These are phyloP conservation scores for Calonectria crousiana DNA, from an alignment of 2,329 filamentous ascomycete genomes.

Conservation along the genomic window DNA sequence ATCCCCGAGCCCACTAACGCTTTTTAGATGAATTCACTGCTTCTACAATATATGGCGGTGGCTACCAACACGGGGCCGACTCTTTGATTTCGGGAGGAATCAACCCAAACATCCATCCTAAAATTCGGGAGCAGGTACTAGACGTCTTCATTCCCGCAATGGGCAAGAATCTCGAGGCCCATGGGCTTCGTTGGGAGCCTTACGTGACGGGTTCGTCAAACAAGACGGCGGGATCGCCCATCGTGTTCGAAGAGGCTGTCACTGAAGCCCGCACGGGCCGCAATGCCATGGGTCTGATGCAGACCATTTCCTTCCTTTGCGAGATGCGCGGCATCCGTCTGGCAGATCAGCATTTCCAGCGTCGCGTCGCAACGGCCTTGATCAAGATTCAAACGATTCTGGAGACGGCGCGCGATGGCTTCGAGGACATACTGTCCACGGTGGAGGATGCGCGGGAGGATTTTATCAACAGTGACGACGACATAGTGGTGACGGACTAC, in stretches of 20 bases:
- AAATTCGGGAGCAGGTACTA: background rate
- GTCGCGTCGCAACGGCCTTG: background rate
- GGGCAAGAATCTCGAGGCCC: background rate
- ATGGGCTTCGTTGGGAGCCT: background rate
- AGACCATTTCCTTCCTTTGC: background rate
- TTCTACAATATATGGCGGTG: background rate
- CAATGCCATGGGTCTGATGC: background rate
- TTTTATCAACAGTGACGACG: background rate
- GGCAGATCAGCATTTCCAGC: background rate
- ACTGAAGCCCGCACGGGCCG: background rate
- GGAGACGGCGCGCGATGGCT: background rate
- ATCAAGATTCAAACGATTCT: background rate
- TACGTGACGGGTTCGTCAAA: background rate
- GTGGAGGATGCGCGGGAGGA: background rate
- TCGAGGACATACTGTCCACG: background rate
- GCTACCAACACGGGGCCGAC: background rate
- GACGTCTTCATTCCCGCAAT: background rate
- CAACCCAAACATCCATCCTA: background rate
- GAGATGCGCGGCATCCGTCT: conserved; percentile 2
- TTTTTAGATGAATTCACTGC: background rate
- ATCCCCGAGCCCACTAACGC: too few species aligned
- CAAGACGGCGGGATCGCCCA: background rate
- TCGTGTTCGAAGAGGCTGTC: background rate
- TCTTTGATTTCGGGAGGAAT: background rate
- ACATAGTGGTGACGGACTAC: conserved; percentile 2